These are phyloP conservation scores for Pythium insidiosum DNA, from an alignment of 352 stramenopile species.

Conservation along the genomic window DNA sequence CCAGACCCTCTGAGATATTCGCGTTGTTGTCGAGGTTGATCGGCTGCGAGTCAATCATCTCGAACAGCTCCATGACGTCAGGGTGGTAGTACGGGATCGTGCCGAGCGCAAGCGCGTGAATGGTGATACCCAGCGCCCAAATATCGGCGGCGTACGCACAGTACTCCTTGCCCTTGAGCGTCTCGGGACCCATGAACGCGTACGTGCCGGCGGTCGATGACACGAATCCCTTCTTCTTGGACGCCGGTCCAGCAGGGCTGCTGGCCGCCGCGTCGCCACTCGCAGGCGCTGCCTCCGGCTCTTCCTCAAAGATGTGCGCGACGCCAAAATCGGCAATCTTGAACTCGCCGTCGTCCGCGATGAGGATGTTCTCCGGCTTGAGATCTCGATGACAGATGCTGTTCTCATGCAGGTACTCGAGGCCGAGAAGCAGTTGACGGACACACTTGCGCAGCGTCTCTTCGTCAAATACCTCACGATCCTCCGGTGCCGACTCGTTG, in stretches of 20 bases:
- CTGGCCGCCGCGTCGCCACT: constrained; percentile 11
- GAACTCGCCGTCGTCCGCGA: constrained; percentile 51
- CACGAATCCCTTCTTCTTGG: constrained; percentile 66
- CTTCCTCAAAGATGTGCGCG: constrained; percentile 74
- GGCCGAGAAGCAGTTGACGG: constrained; percentile 61
- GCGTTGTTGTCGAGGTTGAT: constrained; percentile 30
- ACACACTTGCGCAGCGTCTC: constrained; percentile 50
- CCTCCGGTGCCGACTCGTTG: no score
- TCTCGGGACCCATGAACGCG: constrained; percentile 80
- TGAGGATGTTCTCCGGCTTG: constrained; percentile 82
- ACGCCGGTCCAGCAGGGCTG: constrained; percentile 6
- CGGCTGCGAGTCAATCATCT: constrained; percentile 65
- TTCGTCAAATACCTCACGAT: constrained; percentile 37
- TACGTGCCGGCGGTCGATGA: constrained; percentile 78
- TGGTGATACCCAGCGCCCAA: constrained; percentile 80
- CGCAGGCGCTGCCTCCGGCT: constrained; percentile 8
- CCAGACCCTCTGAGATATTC: constrained; percentile 24
- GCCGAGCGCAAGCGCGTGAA: constrained; percentile 76
- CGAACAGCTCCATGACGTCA: constrained; percentile 77
- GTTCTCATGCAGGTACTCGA: constrained; percentile 83
- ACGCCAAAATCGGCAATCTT: constrained; percentile 87
- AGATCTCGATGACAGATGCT: constrained; percentile 83
- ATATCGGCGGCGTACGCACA: constrained; percentile 79
- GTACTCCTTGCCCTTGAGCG: constrained; percentile 70
- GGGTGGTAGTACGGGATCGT: constrained; percentile 78